Conservation (phyloP, 441 rosid genomes). For the Eruca vesicaria region DNA sequence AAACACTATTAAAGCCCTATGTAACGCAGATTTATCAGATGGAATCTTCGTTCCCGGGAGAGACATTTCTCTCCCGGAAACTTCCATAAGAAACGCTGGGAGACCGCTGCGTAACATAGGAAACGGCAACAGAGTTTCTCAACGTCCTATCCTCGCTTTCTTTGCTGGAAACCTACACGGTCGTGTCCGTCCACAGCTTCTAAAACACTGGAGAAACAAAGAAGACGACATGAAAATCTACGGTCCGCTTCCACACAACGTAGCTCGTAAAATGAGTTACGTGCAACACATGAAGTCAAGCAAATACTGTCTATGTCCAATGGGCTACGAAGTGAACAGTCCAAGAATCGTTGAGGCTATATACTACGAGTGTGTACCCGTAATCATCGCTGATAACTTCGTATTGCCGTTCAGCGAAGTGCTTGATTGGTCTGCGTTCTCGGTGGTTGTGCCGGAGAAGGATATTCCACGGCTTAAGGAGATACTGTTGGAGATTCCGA, state of each 20-base stretch:
- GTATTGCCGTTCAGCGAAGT: constrained; percentile 72
- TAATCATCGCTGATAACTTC: constrained; percentile 82
- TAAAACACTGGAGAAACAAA: constrained; percentile 69
- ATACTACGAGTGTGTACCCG: constrained; percentile 86
- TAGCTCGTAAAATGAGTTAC: constrained; percentile 63
- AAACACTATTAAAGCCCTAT: constrained; percentile 71
- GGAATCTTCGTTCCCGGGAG: constrained; percentile 55
- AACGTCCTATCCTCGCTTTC: constrained; percentile 84
- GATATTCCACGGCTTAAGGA: constrained; percentile 83
- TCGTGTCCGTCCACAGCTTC: constrained; percentile 74
- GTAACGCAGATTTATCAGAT: constrained; percentile 83
- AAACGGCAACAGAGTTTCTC: constrained; percentile 68
- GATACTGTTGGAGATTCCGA: constrained; percentile 60
- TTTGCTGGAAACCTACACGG: constrained; percentile 90
- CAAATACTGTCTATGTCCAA: constrained; percentile 81
- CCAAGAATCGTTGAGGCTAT: constrained; percentile 87
- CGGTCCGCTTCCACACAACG: constrained; percentile 53
- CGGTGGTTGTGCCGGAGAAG: constrained; percentile 65
- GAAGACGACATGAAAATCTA: constrained; percentile 80
- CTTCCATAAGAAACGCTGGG: constrained; percentile 62
- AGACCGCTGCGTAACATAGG: constrained; percentile 66
- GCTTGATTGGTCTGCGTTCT: constrained; percentile 77
- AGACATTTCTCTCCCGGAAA: constrained; percentile 87
- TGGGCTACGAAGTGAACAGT: constrained; percentile 91
- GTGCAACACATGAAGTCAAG: constrained; percentile 89